These are phyloP conservation scores for Psidium friedrichsthalianum DNA, from an alignment of 345 rosid species.

Conservation along the genomic window DNA sequence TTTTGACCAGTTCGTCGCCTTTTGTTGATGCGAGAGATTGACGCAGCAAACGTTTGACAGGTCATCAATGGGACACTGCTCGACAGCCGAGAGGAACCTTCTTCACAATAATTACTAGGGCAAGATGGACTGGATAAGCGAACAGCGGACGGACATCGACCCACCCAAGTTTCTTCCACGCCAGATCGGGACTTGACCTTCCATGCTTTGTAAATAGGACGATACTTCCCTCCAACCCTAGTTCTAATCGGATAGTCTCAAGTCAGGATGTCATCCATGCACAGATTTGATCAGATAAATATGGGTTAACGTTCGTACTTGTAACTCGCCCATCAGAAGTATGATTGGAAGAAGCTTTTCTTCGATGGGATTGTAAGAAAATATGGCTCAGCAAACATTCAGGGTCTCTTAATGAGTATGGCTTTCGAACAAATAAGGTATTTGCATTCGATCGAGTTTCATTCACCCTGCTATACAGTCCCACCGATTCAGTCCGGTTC, in stretches of 20 bases:
- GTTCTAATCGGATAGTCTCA: neutral
- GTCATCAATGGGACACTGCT: conserved; percentile 25
- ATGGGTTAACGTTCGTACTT: neutral
- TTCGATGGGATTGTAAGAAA: neutral
- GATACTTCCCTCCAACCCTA: neutral
- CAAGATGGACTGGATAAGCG: neutral
- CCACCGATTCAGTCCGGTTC: too few relatives aligned
- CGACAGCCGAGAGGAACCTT: conserved; percentile 28
- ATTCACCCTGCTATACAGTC: neutral
- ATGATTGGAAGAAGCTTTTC: neutral
- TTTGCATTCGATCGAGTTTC: neutral
- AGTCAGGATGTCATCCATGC: neutral
- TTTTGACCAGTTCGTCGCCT: neutral
- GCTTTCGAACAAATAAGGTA: neutral
- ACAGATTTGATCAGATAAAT: neutral
- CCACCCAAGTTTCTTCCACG: neutral
- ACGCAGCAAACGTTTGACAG: conserved; percentile 31
- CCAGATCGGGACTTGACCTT: neutral
- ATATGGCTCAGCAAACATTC: neutral
- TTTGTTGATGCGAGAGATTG: conserved; percentile 18
- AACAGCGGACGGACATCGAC: neutral
- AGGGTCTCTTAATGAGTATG: neutral
- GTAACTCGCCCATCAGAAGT: neutral
- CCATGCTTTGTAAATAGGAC: neutral
- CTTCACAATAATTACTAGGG: neutral